Evolutionary conservation across 768 basidiomycete genomes (phyloP).

Genomic region (Butyriboletus loyo): DNA sequence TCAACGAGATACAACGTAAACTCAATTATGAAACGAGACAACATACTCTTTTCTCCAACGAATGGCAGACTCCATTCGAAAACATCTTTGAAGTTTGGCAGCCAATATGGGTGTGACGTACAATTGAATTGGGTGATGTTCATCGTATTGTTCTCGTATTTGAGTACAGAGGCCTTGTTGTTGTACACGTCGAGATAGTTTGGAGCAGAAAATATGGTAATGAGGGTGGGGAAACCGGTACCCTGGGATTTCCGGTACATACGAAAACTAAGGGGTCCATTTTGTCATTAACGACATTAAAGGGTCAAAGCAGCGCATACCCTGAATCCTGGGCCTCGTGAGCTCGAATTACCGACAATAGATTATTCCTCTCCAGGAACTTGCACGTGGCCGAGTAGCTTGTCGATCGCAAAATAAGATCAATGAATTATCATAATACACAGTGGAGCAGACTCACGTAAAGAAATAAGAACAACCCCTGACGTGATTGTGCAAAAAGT

Average conservation of each 20-base stretch:
- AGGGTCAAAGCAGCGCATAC: constrained; percentile 38
- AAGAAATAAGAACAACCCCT: constrained; percentile 76
- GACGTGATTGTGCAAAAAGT: constrained; percentile 70
- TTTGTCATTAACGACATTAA: not conserved
- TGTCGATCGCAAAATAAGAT: constrained; percentile 1
- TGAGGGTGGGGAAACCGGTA: constrained; percentile 93
- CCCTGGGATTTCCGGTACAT: constrained; percentile 94
- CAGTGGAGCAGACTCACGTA: constrained; percentile 44
- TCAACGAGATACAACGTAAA: not conserved
- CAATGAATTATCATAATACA: not conserved
- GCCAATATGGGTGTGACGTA: constrained; percentile 86
- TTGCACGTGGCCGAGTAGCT: constrained; percentile 87
- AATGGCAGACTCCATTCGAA: constrained; percentile 99
- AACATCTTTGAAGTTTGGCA: constrained; percentile 97
- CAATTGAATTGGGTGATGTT: constrained; percentile 88
- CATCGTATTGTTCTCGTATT: constrained; percentile 95
- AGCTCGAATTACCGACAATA: constrained; percentile 91
- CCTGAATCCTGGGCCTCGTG: constrained; percentile 98
- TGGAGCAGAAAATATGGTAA: constrained; percentile 97
- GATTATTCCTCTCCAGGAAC: constrained; percentile 87
- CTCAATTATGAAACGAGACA: not conserved
- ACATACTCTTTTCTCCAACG: constrained; percentile 92
- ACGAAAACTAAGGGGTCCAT: constrained; percentile 53
- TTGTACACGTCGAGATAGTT: constrained; percentile 96
- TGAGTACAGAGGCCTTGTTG: constrained; percentile 95